Evolutionary conservation across 192 early-diverging fungal genomes (phyloP).

Genomic region (Geranomyces michiganensis): DNA sequence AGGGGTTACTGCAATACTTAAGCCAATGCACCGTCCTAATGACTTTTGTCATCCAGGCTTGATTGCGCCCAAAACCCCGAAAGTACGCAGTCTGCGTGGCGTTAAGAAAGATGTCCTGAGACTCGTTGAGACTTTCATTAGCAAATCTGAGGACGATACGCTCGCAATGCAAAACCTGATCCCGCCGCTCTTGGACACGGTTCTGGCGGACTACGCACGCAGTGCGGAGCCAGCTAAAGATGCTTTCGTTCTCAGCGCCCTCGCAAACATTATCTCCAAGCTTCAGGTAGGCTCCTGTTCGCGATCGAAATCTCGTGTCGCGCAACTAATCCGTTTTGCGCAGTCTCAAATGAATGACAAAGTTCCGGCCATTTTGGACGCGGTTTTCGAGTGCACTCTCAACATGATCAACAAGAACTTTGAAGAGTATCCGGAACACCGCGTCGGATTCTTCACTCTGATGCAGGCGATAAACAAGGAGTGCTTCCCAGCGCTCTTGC

Average conservation of each 20-base stretch:
- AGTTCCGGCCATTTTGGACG: conserved; percentile 85
- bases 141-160: conserved; percentile 82
- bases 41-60: conserved; percentile 58
- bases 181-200: conserved; percentile 86
- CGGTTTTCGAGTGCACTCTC: conserved; percentile 94
- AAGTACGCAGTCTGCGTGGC: conserved; percentile 85
- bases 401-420: conserved; percentile 99
- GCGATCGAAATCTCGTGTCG: background rate
- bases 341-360: conserved; percentile 79
- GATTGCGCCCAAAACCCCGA: conserved; percentile 90
- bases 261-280: conserved; percentile 83
- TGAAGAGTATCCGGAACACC: conserved; percentile 96
- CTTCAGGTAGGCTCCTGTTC: conserved; percentile 69
- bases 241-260: conserved; percentile 91
- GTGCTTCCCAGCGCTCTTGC: conserved; percentile 92
- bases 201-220: conserved; percentile 84
- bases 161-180: conserved; percentile 83
- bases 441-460: conserved; percentile 91
- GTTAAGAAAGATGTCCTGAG: conserved; percentile 96
- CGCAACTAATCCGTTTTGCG: too few relatives aligned
- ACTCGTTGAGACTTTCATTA: conserved; percentile 91
- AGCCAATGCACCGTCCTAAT: conserved; percentile 10
- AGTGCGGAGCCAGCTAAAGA: conserved; percentile 90
- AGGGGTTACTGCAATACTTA: background rate
- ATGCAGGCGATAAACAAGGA: conserved; percentile 86